Base-by-base conservation (phyloP, 108 stramenopile genomes). In the Parmales sp. region DNA sequence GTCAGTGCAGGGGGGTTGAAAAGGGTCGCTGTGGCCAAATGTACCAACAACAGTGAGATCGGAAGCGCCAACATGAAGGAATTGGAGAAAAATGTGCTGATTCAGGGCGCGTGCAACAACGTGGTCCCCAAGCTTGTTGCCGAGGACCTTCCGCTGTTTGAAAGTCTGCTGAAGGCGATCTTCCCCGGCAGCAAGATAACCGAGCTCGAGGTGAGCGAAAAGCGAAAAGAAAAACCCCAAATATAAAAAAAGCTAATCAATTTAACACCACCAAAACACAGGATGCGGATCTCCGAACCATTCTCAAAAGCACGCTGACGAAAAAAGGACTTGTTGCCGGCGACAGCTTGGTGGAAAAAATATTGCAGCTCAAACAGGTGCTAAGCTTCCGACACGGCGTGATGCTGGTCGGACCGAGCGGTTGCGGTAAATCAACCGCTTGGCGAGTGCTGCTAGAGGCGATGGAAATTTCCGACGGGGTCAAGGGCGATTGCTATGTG, bases 1-100 rank as follows among this genome's bases (percentile, higher is more conserved):
- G 95, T 99, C 11, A 96, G 94, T 77, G 98, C 98, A 31, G 98
- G 98, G 16, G 94, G 91, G n/a, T 75, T 99, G n/a, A 99, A 99
- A 73, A 85, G 98, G 1, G 80, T 94, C 69, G 86, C 87, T 18
- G 82, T 78, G 22, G 67, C 77, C 22, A 74, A 71, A 28, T 77
- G 69, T 3, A 83, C 89, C 6, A 72, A 79, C 34, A 73, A 90
- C 29, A 79, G 76, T 0, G 75, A 45, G n/a, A 46, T 82, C 39
- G 75, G 72, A 28, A 77, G 69, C 5, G 85, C 89, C 6, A 72
- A 79, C 34, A 73, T 91, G 36, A 79, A 76, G 0, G 75, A 45
- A 25, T 74, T 80, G 19, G 92, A 95, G 70, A 77, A 80, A 45
- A 71, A 70, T 39, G 93, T 95, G 29, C 74, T 98, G 22, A 90